phyloP scores from a whole-genome alignment of 2,329 filamentous ascomycete genomes.

The Fusarium camptoceras region DNA sequence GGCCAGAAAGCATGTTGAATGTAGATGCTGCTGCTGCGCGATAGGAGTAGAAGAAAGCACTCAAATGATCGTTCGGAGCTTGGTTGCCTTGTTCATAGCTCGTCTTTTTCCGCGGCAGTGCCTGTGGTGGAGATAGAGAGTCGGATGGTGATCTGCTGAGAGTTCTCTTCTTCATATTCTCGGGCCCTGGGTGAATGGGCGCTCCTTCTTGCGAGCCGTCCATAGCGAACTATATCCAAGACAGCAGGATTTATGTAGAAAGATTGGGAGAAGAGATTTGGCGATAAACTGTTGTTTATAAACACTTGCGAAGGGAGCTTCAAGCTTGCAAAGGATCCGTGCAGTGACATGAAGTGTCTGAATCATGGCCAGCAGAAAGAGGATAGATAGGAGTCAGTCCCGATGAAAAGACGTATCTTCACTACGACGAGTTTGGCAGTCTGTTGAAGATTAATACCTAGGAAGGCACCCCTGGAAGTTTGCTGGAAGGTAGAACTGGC shows the following conservation, averaged over 20 bases:
- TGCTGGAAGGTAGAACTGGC: neutral
- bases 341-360: neutral
- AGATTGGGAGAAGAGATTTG: neutral
- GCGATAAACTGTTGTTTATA: neutral
- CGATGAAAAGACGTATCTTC: neutral
- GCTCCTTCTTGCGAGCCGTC: neutral
- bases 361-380: neutral
- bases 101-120: neutral
- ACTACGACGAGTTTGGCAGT: neutral
- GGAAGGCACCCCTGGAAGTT: neutral
- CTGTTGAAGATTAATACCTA: neutral
- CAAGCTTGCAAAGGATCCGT: neutral
- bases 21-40: neutral
- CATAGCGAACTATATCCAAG: neutral
- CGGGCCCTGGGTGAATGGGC: neutral
- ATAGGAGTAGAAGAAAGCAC: neutral
- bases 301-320: neutral
- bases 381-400: neutral
- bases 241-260: neutral
- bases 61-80: neutral
- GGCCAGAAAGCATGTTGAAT: neutral
- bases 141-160: neutral
- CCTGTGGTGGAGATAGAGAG: neutral
- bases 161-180: constrained; percentile 3
- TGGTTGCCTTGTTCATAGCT: neutral